Conservation (phyloP, 2,329 filamentous ascomycete genomes). For the Dothiorella sarmentorum region DNA sequence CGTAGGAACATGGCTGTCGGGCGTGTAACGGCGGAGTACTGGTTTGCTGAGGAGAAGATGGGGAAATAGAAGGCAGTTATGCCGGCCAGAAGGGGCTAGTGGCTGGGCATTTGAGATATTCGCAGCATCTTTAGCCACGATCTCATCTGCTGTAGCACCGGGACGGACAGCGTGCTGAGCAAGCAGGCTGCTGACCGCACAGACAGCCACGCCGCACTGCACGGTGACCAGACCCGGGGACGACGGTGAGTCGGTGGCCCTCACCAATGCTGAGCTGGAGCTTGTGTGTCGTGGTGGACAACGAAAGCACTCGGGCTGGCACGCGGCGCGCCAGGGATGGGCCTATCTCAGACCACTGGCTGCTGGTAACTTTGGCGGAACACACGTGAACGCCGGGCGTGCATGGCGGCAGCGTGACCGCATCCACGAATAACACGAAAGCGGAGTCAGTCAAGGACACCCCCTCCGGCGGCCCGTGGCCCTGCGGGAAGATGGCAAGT, state of each 20-base stretch:
- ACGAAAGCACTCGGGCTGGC: background rate
- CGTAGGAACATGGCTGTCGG: background rate
- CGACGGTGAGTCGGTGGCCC: background rate
- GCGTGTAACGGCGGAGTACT: background rate
- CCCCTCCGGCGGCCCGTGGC: constrained; percentile 12
- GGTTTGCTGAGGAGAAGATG: background rate
- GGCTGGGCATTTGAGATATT: background rate
- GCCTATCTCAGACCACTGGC: constrained; percentile 8
- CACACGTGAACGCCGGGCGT: constrained; percentile 1
- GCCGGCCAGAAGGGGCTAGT: background rate
- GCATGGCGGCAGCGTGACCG: constrained; percentile 7
- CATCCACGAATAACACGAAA: constrained; percentile 9
- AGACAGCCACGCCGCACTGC: background rate
- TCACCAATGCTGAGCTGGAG: too few species aligned
- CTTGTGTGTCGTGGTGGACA: too few species aligned
- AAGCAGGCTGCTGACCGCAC: background rate
- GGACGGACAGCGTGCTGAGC: background rate
- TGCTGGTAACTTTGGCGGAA: background rate
- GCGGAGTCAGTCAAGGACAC: constrained; percentile 3
- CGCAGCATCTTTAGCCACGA: background rate
- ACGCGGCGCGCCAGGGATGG: background rate
- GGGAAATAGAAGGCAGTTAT: background rate
- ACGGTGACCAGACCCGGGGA: background rate
- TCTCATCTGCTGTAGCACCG: background rate
- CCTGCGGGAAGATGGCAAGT: constrained; percentile 12